Evolutionary conservation across 2,329 filamentous ascomycete genomes (phyloP).

Genomic region (Colletotrichum destructivum): DNA sequence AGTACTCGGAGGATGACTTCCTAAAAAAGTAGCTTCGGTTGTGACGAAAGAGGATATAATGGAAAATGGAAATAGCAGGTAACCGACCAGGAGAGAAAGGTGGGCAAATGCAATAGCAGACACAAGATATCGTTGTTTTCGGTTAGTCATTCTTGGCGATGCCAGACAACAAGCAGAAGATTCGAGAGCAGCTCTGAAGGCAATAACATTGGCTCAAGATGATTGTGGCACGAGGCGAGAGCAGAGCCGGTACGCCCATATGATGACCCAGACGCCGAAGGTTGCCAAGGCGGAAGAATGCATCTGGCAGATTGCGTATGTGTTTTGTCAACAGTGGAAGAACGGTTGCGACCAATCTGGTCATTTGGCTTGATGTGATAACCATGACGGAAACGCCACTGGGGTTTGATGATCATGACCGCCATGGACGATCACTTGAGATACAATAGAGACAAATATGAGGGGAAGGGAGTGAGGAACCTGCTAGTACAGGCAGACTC

Average conservation of each 20-base stretch:
- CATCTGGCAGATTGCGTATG: neutral
- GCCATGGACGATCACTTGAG: neutral
- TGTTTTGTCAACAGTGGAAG: neutral
- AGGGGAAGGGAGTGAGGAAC: neutral
- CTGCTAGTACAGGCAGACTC: neutral
- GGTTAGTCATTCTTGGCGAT: neutral
- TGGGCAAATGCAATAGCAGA: conserved; percentile 8
- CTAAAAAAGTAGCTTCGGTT: neutral
- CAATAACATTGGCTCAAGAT: neutral
- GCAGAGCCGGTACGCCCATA: conserved; percentile 9
- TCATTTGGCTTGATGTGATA: neutral
- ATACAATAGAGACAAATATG: neutral
- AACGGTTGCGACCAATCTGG: neutral
- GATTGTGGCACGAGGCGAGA: neutral
- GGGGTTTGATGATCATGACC: neutral
- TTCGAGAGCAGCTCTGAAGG: neutral
- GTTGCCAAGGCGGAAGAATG: conserved; percentile 37
- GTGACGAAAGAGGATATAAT: conserved; percentile 2
- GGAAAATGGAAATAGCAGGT: neutral
- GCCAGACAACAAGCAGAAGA: neutral
- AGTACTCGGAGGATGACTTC: neutral
- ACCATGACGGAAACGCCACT: neutral
- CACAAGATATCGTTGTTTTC: neutral
- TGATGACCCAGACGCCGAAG: conserved; percentile 6
- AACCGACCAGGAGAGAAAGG: neutral